Percentiles rank a stretch among this genome's conserved stretches.
phyloP scores from a whole-genome alignment of 768 basidiomycete genomes.

The Lentinus tigrinus region DNA sequence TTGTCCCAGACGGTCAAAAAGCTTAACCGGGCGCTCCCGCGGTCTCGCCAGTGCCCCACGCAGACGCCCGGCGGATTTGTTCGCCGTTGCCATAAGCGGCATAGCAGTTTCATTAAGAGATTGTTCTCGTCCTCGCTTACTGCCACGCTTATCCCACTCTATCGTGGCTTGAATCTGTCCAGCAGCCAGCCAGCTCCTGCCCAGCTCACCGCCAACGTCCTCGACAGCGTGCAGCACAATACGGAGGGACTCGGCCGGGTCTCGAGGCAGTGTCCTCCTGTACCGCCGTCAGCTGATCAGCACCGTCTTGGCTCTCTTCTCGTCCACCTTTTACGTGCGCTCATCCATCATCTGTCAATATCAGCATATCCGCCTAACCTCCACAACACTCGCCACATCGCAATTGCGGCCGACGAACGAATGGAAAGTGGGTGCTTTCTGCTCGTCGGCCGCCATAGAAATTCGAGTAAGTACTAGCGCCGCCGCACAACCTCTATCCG shows the following conservation, averaged over 20 bases:
- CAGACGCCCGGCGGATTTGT: background rate
- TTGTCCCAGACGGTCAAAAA: conserved; percentile 12
- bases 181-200: background rate
- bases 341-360: background rate
- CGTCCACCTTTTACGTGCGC: background rate
- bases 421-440: background rate
- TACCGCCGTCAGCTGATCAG: background rate
- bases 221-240: background rate
- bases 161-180: background rate
- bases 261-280: too few species aligned
- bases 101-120: background rate
- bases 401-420: background rate
- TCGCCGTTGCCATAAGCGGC: background rate
- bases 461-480: background rate
- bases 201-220: background rate
- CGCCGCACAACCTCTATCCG: background rate
- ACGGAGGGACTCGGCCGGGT: background rate
- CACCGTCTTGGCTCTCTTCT: too few species aligned
- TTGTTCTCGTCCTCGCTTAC: background rate
- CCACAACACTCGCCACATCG: too few species aligned
- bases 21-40: conserved; percentile 13
- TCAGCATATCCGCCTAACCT: background rate
- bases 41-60: background rate
- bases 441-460: background rate
- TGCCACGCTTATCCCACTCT: background rate